Conservation (phyloP, 345 rosid genomes). For the Dipteronia sinensis region DNA sequence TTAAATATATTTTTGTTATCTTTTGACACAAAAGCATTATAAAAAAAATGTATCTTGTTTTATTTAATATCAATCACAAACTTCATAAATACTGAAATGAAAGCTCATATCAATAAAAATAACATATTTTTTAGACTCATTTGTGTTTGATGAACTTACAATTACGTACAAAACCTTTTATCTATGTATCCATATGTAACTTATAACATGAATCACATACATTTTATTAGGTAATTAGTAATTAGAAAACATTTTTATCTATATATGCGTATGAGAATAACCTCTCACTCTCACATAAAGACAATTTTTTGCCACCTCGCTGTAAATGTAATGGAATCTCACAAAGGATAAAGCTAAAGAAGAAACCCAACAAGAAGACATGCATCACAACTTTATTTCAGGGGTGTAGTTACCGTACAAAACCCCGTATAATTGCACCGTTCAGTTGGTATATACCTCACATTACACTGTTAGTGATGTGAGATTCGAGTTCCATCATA, state of each 20-base stretch:
- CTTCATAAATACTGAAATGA: neutral
- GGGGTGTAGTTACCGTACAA: too few relatives aligned
- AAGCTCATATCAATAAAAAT: neutral
- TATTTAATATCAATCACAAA: neutral
- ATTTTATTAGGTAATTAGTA: too few relatives aligned
- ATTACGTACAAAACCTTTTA: too few relatives aligned
- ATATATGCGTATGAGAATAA: neutral
- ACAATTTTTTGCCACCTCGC: neutral
- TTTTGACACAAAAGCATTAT: neutral
- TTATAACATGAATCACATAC: neutral
- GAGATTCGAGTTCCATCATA: too few relatives aligned
- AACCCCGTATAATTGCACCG: too few relatives aligned
- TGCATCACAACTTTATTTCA: too few relatives aligned
- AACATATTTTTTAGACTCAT: too few relatives aligned
- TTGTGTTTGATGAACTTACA: neutral
- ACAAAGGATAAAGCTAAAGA: neutral
- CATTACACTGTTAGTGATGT: too few relatives aligned
- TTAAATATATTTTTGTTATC: neutral
- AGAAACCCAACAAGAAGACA: neutral
- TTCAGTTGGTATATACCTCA: too few relatives aligned
- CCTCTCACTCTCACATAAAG: neutral
- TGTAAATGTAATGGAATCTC: neutral
- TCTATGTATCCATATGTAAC: too few relatives aligned
- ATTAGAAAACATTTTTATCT: too few relatives aligned
- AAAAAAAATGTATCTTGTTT: neutral